Evolutionary conservation across 2,329 filamentous ascomycete genomes (phyloP).

Genomic region (Nemania sp.): DNA sequence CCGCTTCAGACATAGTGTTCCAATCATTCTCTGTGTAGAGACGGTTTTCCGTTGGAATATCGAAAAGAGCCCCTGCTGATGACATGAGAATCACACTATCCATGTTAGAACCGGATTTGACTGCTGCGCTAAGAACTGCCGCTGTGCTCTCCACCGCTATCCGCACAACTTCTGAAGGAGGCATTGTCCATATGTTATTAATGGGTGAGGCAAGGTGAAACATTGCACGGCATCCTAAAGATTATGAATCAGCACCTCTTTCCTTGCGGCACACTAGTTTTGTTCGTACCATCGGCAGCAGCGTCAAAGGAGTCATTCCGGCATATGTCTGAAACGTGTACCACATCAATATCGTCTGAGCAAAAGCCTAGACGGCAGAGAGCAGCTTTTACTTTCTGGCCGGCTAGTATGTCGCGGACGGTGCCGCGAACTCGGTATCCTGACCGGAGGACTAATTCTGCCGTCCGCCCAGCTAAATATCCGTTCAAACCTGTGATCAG

Average conservation of each 20-base stretch:
- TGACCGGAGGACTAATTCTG: slow-evolving; percentile 30
- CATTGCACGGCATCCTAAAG: slow-evolving; percentile 34
- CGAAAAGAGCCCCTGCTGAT: slow-evolving; percentile 33
- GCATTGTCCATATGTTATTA: slow-evolving; percentile 28
- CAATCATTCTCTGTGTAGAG: slow-evolving; percentile 34
- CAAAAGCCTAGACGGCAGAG: slow-evolving; percentile 30
- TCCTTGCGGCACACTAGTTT: neutral
- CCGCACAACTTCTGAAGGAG: slow-evolving; percentile 32
- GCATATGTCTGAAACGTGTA: slow-evolving; percentile 34
- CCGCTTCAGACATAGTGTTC: slow-evolving; percentile 32
- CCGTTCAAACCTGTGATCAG: slow-evolving; percentile 40
- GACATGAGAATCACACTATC: slow-evolving; percentile 34
- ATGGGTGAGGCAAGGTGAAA: slow-evolving; percentile 36
- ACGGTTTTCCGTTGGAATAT: slow-evolving; percentile 27
- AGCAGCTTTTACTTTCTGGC: slow-evolving; percentile 32
- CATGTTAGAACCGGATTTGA: slow-evolving; percentile 27
- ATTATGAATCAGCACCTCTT: neutral
- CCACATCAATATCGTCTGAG: slow-evolving; percentile 30
- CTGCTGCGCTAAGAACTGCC: slow-evolving; percentile 30
- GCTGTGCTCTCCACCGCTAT: slow-evolving; percentile 29
- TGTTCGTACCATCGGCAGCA: slow-evolving; percentile 31
- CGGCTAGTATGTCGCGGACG: slow-evolving; percentile 32
- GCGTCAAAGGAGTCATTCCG: slow-evolving; percentile 27
- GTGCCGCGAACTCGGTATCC: slow-evolving; percentile 37
- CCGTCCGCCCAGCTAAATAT: slow-evolving; percentile 36